A percentile compares a stretch with the other conserved stretches of the same genome.
phyloP scores from a whole-genome alignment of 164 flowering plant species.

The Chimonanthus salicifolius region DNA sequence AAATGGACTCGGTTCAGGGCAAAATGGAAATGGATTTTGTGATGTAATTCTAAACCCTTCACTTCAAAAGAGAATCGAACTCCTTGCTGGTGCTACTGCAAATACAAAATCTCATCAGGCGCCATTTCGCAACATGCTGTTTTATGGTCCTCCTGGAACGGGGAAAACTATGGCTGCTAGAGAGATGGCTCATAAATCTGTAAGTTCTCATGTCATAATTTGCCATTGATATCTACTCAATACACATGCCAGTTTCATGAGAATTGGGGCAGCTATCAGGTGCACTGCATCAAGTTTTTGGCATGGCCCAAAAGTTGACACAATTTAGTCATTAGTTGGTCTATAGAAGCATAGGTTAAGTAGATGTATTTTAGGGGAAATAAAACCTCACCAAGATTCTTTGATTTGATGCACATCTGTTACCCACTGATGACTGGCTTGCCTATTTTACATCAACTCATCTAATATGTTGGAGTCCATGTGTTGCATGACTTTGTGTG shows the following conservation, averaged over 20 bases:
- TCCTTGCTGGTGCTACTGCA: slow-evolving; percentile 87
- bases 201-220: slow-evolving; percentile 22
- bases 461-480: not conserved
- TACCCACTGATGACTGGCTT: not conserved
- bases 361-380: not conserved
- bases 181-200: slow-evolving; percentile 91
- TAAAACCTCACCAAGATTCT: not conserved
- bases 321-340: not conserved
- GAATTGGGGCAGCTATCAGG: not conserved
- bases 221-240: not conserved
- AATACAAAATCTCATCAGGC: slow-evolving; percentile 93
- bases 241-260: not conserved
- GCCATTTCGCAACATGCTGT: slow-evolving; percentile 94
- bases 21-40: slow-evolving; percentile 70
- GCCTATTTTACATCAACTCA: not conserved
- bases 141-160: slow-evolving; percentile 98
- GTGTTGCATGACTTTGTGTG: not conserved
- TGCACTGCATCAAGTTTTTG: too few species aligned
- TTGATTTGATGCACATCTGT: not conserved
- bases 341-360: not conserved
- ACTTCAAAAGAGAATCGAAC: slow-evolving; percentile 76
- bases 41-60: slow-evolving; percentile 84
- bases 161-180: slow-evolving; percentile 99
- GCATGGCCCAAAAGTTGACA: not conserved
- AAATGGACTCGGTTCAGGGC: slow-evolving; percentile 26